These are phyloP conservation scores for Artemisia annua DNA, from an alignment of 129 eudicot genomes.

Conservation along the genomic window DNA sequence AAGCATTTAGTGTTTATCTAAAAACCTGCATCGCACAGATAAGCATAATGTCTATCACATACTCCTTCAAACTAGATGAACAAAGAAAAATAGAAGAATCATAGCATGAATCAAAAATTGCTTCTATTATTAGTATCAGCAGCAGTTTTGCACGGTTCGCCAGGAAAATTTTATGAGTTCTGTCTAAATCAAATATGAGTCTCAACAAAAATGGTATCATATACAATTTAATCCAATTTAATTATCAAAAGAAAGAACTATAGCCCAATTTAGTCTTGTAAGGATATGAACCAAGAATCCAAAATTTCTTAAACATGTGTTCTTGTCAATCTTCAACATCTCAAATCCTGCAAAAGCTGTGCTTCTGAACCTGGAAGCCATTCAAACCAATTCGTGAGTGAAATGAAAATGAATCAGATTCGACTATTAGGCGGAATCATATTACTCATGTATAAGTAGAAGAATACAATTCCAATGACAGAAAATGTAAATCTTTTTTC, in stretches of 20 bases:
- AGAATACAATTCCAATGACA: not conserved
- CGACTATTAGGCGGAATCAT: not conserved
- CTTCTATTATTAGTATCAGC: slow-evolving; percentile 34
- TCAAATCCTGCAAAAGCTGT: slow-evolving; percentile 30
- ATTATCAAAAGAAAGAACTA: slow-evolving; percentile 23
- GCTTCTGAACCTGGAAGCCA: slow-evolving; percentile 43
- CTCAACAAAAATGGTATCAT: slow-evolving; percentile 40
- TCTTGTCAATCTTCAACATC: slow-evolving; percentile 33
- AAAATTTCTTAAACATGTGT: slow-evolving; percentile 36
- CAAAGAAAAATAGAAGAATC: not conserved
- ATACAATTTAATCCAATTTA: slow-evolving; percentile 33
- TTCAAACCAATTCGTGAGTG: slow-evolving; percentile 17
- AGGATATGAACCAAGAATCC: slow-evolving; percentile 31
- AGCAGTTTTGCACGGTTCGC: slow-evolving; percentile 30
- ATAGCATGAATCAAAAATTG: slow-evolving; percentile 15
- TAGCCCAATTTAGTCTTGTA: slow-evolving; percentile 31
- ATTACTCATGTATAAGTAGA: not conserved
- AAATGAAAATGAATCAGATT: not conserved
- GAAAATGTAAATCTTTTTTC: not conserved
- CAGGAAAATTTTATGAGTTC: slow-evolving; percentile 25
- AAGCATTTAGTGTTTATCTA: no score
- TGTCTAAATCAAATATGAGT: slow-evolving; percentile 35
- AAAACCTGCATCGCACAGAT: no score
- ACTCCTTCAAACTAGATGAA: no score
- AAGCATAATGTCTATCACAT: no score